Percentiles rank a stretch among this genome's conserved stretches.
Evolutionary conservation across 192 early-diverging fungal species (phyloP).

Genomic region (Spinellus fusiger): DNA sequence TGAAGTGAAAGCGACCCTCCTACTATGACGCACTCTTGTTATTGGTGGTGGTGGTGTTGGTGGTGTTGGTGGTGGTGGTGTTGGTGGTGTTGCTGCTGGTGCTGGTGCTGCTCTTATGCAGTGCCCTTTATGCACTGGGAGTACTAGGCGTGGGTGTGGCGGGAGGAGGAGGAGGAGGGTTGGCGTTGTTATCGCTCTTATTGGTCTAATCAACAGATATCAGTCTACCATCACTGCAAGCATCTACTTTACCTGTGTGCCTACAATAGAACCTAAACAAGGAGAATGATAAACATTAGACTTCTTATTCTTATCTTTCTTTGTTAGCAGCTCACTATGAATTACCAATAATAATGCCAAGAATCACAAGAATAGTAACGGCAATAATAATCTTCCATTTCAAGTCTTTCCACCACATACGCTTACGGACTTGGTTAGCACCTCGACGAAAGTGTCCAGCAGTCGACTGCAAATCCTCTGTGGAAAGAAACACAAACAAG

Average conservation of each 20-base stretch:
- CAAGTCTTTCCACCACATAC: conserved; percentile 92
- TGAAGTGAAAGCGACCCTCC: too few species aligned
- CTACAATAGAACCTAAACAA: conserved; percentile 45
- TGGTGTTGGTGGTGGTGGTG: background rate
- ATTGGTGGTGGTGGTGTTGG: background rate
- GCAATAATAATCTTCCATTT: conserved; percentile 91
- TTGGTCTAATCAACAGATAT: background rate
- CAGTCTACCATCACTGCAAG: background rate
- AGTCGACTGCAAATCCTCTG: conserved; percentile 33
- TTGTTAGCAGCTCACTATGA: background rate
- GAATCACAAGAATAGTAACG: conserved; percentile 64
- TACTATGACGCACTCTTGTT: too few species aligned
- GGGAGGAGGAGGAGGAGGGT: background rate
- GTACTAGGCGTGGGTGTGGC: background rate
- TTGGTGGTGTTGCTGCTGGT: background rate
- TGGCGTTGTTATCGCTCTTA: background rate
- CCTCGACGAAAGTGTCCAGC: conserved; percentile 31
- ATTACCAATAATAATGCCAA: conserved; percentile 79
- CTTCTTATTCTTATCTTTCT: background rate
- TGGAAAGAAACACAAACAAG: background rate
- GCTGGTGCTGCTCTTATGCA: background rate
- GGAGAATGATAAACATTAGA: conserved; percentile 65
- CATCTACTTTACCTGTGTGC: conserved; percentile 24
- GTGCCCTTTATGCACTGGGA: background rate
- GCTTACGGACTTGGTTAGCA: conserved; percentile 35